These are phyloP conservation scores for Syzygium syzygioides DNA, from an alignment of 441 rosid genomes.

Conservation along the genomic window DNA sequence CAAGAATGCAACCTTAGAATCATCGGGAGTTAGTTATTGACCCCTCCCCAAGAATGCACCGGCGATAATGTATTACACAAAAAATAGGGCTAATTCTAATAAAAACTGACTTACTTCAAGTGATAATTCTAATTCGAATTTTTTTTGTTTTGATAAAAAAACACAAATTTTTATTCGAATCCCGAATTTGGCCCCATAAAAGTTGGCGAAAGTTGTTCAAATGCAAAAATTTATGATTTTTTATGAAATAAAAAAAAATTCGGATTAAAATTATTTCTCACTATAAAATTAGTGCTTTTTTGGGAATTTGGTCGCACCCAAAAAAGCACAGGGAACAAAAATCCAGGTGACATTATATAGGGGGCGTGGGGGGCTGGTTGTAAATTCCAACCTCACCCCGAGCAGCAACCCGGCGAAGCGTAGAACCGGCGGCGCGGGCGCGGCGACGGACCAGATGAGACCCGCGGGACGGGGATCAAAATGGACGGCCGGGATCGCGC, in stretches of 20 bases:
- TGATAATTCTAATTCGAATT: too few relatives aligned
- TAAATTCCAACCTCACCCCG: neutral
- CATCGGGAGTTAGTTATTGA: neutral
- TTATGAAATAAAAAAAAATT: too few relatives aligned
- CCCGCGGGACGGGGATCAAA: neutral
- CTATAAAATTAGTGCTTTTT: too few relatives aligned
- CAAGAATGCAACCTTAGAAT: neutral
- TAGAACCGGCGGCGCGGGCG: neutral
- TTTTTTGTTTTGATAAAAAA: too few relatives aligned
- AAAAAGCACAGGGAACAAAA: neutral
- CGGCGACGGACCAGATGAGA: neutral
- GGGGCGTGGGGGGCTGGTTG: neutral
- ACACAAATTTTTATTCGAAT: too few relatives aligned
- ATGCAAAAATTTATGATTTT: too few relatives aligned
- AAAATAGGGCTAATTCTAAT: too few relatives aligned
- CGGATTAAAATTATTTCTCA: too few relatives aligned
- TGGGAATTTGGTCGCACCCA: too few relatives aligned
- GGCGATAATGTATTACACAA: neutral
- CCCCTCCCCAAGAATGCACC: rapidly evolving
- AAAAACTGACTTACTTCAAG: too few relatives aligned
- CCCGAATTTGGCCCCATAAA: too few relatives aligned
- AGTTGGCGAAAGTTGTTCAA: too few relatives aligned
- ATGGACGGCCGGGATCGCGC: neutral
- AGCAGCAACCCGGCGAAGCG: neutral
- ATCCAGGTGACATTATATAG: neutral